Evolutionary conservation across 495 filamentous ascomycete genomes (phyloP).

Genomic region (Glarea lozoyensis): DNA sequence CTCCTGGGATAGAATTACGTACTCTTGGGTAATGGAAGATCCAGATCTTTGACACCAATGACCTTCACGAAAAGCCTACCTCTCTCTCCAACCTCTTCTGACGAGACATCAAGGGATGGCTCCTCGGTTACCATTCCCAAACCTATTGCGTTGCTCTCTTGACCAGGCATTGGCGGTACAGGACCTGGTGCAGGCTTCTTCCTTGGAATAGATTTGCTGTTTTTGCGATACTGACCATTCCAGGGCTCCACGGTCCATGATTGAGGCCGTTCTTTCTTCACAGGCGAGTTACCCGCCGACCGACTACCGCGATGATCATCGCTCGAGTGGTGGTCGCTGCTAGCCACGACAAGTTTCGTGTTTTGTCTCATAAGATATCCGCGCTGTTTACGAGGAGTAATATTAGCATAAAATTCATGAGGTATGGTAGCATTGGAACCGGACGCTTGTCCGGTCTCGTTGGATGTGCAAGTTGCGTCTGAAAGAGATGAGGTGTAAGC

Average conservation of each 20-base stretch:
- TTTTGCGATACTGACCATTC: conserved; percentile 69
- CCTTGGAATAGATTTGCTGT: conserved; percentile 49
- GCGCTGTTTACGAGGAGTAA: conserved; percentile 58
- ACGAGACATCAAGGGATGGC: conserved; percentile 36
- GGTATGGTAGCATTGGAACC: background rate
- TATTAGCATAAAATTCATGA: conserved; percentile 44
- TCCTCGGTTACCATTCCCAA: conserved; percentile 47
- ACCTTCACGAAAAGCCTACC: conserved; percentile 97
- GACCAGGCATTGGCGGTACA: conserved; percentile 79
- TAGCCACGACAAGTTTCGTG: conserved; percentile 92
- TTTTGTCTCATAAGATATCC: conserved; percentile 98
- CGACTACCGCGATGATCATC: conserved; percentile 46
- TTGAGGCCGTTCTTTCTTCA: conserved; percentile 67
- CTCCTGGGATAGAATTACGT: conserved; percentile 25
- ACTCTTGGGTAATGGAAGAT: conserved; percentile 86
- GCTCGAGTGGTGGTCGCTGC: conserved; percentile 46
- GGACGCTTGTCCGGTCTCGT: conserved; percentile 20
- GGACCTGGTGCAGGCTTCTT: conserved; percentile 54
- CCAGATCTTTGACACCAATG: conserved; percentile 88
- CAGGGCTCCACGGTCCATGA: conserved; percentile 96
- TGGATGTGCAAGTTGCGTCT: conserved; percentile 4
- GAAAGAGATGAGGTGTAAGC: conserved; percentile 26
- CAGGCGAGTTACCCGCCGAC: conserved; percentile 60
- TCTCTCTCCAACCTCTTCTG: conserved; percentile 75
- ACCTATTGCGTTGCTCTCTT: conserved; percentile 65